A percentile compares a stretch with the other conserved stretches of the same genome.
Evolutionary conservation across 768 basidiomycete species (phyloP).

Genomic region (Brasilioporus rufonigricans): DNA sequence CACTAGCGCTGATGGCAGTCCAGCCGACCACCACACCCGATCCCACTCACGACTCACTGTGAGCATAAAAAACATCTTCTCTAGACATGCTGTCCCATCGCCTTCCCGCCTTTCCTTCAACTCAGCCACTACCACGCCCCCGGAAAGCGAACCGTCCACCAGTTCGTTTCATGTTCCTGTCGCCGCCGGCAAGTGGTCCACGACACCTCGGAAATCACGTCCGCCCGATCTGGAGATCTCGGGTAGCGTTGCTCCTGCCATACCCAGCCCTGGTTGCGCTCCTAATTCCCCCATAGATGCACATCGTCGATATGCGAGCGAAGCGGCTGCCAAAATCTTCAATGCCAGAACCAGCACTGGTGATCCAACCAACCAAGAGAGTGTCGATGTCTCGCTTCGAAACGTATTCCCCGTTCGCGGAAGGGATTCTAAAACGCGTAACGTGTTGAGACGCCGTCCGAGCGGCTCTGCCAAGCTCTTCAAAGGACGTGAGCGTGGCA

Average conservation of each 20-base stretch:
- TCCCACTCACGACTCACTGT: conserved; percentile 20
- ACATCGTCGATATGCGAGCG: conserved; percentile 23
- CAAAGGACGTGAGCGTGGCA: conserved; percentile 14
- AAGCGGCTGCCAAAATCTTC: conserved; percentile 8
- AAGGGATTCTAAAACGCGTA: conserved; percentile 24
- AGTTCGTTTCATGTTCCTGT: conserved; percentile 10
- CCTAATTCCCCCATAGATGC: conserved; percentile 4
- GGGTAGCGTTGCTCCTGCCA: conserved; percentile 1
- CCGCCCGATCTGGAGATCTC: conserved; percentile 26
- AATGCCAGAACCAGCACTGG: not conserved
- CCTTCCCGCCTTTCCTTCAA: conserved; percentile 23
- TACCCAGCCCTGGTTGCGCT: not conserved
- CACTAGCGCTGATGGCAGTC: not conserved
- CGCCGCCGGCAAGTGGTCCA: conserved; percentile 9
- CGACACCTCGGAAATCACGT: conserved; percentile 19
- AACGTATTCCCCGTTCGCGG: conserved; percentile 2
- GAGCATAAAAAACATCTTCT: conserved; percentile 37
- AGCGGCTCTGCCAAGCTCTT: conserved; percentile 26
- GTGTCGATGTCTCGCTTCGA: conserved; percentile 5
- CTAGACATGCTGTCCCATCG: conserved; percentile 29
- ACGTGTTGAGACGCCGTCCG: conserved; percentile 32
- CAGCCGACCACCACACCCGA: conserved; percentile 9
- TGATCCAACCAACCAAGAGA: conserved; percentile 13
- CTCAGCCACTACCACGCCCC: conserved; percentile 9
- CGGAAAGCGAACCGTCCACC: conserved; percentile 10